These are phyloP conservation scores for Aspergillus funiculosus DNA, from an alignment of 495 filamentous ascomycete species.

Conservation along the genomic window DNA sequence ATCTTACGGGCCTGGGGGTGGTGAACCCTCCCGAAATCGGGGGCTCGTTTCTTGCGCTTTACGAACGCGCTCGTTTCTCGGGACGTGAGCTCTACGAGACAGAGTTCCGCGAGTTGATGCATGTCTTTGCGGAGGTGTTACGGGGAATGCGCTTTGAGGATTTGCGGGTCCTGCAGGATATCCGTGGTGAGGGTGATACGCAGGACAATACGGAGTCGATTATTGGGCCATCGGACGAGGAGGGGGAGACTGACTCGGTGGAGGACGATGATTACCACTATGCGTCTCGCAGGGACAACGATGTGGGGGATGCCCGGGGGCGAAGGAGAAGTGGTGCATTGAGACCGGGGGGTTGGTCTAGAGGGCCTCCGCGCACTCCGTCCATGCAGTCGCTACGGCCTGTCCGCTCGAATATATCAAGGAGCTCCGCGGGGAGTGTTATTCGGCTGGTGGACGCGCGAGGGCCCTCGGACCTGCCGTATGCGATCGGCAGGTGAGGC, in stretches of 20 bases:
- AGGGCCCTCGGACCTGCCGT: slow-evolving; percentile 39
- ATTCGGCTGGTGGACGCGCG: slow-evolving; percentile 16
- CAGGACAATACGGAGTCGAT: slow-evolving; percentile 33
- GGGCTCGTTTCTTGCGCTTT: slow-evolving; percentile 61
- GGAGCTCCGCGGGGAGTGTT: slow-evolving; percentile 13
- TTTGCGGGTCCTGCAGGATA: slow-evolving; percentile 40
- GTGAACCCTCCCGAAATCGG: slow-evolving; percentile 53
- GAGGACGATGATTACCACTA: slow-evolving; percentile 19
- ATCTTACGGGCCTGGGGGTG: slow-evolving; percentile 61
- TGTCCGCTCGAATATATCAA: slow-evolving; percentile 34
- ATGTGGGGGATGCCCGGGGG: slow-evolving; percentile 6
- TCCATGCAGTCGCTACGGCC: slow-evolving; percentile 36
- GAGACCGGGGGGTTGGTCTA: slow-evolving; percentile 31
- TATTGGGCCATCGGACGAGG: slow-evolving; percentile 42
- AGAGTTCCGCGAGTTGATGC: slow-evolving; percentile 79
- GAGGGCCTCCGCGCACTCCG: slow-evolving; percentile 24
- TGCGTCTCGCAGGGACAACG: not conserved
- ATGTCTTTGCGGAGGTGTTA: slow-evolving; percentile 76
- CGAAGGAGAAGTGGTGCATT: slow-evolving; percentile 24
- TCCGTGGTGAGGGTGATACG: slow-evolving; percentile 30
- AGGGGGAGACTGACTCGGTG: slow-evolving; percentile 42
- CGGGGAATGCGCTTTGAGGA: slow-evolving; percentile 65
- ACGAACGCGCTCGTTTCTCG: slow-evolving; percentile 83
- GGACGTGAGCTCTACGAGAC: slow-evolving; percentile 51
- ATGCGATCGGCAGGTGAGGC: slow-evolving; percentile 36